Conservation (phyloP, 345 rosid species). For the Alliaria petiolata region DNA sequence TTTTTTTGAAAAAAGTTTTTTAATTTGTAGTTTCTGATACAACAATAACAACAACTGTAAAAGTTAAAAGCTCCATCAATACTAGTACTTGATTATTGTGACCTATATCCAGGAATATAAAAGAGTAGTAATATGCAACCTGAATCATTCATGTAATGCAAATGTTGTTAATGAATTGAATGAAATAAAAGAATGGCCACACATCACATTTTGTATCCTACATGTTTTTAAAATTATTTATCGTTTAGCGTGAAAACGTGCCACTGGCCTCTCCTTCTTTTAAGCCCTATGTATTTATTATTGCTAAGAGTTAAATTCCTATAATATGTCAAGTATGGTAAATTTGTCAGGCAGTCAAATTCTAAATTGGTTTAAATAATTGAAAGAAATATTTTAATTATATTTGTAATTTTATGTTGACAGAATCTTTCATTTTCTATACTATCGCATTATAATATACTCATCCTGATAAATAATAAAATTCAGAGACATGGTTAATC, state of each 20-base stretch:
- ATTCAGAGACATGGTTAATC: neutral
- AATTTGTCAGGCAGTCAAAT: neutral
- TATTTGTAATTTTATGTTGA: conserved; percentile 2
- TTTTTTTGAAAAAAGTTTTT: too few species aligned
- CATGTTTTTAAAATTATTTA: neutral
- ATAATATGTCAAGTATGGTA: neutral
- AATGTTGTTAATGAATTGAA: neutral
- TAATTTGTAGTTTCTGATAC: too few species aligned
- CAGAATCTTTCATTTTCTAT: neutral
- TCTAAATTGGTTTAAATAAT: neutral
- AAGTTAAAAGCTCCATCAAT: neutral
- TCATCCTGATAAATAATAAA: neutral
- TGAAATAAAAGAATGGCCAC: conserved; percentile 8
- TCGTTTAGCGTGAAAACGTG: conserved; percentile 16
- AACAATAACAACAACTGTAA: too few species aligned
- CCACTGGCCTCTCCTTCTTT: neutral
- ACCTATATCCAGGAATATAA: neutral
- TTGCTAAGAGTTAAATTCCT: neutral
- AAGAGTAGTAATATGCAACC: neutral
- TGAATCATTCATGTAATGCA: neutral
- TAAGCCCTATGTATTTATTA: neutral
- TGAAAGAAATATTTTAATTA: neutral
- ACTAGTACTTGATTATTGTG: neutral
- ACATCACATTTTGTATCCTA: neutral
- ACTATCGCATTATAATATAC: neutral